Evolutionary conservation across 2,329 filamentous ascomycete genomes (phyloP).

Genomic region (Cladosporium sp.): DNA sequence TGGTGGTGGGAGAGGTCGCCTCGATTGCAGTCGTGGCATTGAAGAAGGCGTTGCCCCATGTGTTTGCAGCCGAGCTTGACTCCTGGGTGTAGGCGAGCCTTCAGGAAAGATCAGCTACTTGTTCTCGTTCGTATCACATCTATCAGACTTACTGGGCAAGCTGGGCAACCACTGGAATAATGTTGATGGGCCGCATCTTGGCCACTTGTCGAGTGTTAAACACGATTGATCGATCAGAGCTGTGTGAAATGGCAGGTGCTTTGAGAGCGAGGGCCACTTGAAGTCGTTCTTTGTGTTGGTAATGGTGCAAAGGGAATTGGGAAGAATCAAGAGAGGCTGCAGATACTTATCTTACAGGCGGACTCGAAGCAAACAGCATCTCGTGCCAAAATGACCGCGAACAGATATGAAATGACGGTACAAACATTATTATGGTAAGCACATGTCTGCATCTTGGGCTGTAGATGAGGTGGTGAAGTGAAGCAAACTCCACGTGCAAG

Average conservation of each 20-base stretch:
- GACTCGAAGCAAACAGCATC: conserved; percentile 9
- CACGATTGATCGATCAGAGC: not conserved
- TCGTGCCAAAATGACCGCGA: not conserved
- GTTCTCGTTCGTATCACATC: not conserved
- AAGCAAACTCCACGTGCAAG: not conserved
- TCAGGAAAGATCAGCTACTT: not conserved
- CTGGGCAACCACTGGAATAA: not conserved
- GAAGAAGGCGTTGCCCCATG: not conserved
- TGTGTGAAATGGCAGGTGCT: not conserved
- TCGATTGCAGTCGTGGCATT: not conserved
- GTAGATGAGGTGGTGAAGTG: not conserved
- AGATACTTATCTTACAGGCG: not conserved
- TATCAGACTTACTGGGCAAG: not conserved
- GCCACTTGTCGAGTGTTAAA: not conserved
- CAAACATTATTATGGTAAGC: not conserved
- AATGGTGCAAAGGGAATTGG: not conserved
- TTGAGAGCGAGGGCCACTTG: not conserved
- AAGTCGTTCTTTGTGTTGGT: not conserved
- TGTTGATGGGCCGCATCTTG: not conserved
- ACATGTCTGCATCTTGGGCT: not conserved
- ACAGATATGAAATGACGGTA: not conserved
- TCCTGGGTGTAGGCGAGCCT: not conserved
- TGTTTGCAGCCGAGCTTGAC: not conserved
- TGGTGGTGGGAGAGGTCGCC: not conserved
- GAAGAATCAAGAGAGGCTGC: not conserved